Evolutionary conservation across 1,139 yeast species (phyloP).

Genomic region (Blastobotrys petasosporus): DNA sequence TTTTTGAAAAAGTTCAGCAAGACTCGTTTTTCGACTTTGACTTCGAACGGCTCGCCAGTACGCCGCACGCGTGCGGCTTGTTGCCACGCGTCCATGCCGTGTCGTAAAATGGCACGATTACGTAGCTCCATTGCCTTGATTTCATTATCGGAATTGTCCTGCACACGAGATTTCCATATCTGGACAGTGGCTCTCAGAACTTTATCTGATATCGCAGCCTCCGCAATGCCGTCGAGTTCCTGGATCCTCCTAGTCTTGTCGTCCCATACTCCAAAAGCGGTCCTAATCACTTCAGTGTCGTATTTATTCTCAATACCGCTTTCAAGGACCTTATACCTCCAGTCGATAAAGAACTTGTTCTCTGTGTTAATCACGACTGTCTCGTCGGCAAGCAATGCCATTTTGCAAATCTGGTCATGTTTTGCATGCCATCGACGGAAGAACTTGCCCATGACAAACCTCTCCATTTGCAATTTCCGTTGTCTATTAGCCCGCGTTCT

Average conservation of each 20-base stretch:
- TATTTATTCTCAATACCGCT: conserved; percentile 1
- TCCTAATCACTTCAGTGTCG: not conserved
- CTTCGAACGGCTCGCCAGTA: not conserved
- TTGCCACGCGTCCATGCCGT: conserved; percentile 2
- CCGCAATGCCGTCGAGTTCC: not conserved
- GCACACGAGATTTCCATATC: conserved; percentile 4
- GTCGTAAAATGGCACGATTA: conserved; percentile 4
- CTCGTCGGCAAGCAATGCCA: conserved; percentile 11
- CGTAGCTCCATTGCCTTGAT: conserved; percentile 7
- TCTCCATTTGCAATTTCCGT: not conserved
- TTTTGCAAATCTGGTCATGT: not conserved
- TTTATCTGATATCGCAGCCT: not conserved
- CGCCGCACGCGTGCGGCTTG: conserved; percentile 4
- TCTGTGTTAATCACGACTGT: not conserved
- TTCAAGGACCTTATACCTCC: conserved; percentile 13
- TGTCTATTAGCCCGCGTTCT: not conserved
- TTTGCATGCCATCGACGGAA: conserved; percentile 11
- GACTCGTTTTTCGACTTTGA: not conserved
- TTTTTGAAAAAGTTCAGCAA: conserved; percentile 7
- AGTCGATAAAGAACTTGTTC: conserved; percentile 5
- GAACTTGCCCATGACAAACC: conserved; percentile 6
- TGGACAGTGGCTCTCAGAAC: not conserved
- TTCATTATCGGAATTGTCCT: not conserved
- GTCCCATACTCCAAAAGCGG: conserved; percentile 4
- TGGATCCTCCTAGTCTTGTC: not conserved